A percentile compares a stretch with the other conserved stretches of the same genome.
phyloP scores from a whole-genome alignment of 2,329 filamentous ascomycete genomes.

The Penicillium sp. region DNA sequence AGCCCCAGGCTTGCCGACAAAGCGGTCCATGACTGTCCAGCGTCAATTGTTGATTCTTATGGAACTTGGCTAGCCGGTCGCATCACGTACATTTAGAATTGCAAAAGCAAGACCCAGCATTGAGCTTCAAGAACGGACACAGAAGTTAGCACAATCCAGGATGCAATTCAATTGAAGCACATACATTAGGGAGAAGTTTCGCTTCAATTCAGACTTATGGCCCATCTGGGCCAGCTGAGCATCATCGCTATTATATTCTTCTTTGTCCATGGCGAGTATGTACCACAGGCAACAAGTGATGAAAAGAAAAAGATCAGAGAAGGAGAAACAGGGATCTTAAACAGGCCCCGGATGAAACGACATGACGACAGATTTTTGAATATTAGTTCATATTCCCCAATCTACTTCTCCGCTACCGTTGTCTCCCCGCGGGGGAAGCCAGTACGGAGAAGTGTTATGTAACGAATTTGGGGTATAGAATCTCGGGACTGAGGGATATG shows the following conservation, averaged over 20 bases:
- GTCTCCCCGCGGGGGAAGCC: conserved; percentile 13
- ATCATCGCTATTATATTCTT: conserved; percentile 40
- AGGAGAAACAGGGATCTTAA: conserved; percentile 2
- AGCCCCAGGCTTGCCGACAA: conserved; percentile 58
- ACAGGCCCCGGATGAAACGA: background rate
- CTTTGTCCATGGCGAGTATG: conserved; percentile 15
- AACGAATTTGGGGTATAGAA: conserved; percentile 23
- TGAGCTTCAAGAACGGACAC: conserved; percentile 32
- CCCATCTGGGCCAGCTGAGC: conserved; percentile 55
- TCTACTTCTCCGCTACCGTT: conserved; percentile 6
- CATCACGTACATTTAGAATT: conserved; percentile 52
- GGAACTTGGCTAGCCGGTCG: background rate
- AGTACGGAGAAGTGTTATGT: conserved; percentile 18
- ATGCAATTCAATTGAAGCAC: conserved; percentile 7
- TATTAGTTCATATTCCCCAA: conserved; percentile 15
- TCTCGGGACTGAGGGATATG: background rate
- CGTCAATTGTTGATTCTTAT: conserved; percentile 3
- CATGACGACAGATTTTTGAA: conserved; percentile 16
- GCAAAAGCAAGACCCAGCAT: conserved; percentile 63
- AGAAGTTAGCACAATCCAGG: conserved; percentile 8
- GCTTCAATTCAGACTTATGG: conserved; percentile 56
- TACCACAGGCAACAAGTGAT: conserved; percentile 2
- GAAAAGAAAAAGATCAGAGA: background rate
- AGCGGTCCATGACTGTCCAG: conserved; percentile 56
- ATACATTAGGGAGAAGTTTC: conserved; percentile 55